Evolutionary conservation across 805 yeast species (phyloP), one percentile per base, ranked within the genome.

Genomic region (Nakazawaea anatomiae): DNA sequence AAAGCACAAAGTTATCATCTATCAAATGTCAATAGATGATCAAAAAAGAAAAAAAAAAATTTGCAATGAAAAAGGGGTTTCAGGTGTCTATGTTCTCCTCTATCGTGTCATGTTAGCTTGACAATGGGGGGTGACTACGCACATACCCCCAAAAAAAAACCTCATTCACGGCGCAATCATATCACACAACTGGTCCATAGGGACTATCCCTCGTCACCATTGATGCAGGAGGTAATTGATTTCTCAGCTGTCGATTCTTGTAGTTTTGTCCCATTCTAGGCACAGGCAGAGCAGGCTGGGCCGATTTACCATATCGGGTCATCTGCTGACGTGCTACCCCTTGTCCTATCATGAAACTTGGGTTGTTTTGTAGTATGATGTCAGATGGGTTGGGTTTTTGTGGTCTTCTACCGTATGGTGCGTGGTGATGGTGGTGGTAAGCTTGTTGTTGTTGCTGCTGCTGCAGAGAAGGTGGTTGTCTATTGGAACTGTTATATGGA

Each of bases 331-430:
- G 42, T 34, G 47, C 47, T 8, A 34, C 46, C 11, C 48, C 54
- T 9, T 55, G 57, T n/a, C 57, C 60, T 9, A 63, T 14, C 41
- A 55, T 61, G 57, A 79, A 77, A 56, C 78, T 80, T 29, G 83
- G 83, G 55, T 76, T 79, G 48, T 71, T 69, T 40, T 71, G 68
- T 49, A 79, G 60, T 52, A 77, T 58, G 46, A 70, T 58, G 47
- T 75, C 81, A 1, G 79, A 63, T 11, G 73, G 59, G 43, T 64
- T 59, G 35, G 62, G 64, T 60, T 51, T 44, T 30, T 50, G 42
- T 32, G 50, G 50, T 45, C 47, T 50, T 29, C 43, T 28, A n/a
- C 45, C 46, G 29, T 40, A 39, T 5, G 50, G 50, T 14, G 54
- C 58, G 11, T 39, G 32, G 18, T 45, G 54, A 34, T 51, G 57